phyloP scores from a whole-genome alignment of 2,329 filamentous ascomycete genomes.

The Penicillium frequentans region DNA sequence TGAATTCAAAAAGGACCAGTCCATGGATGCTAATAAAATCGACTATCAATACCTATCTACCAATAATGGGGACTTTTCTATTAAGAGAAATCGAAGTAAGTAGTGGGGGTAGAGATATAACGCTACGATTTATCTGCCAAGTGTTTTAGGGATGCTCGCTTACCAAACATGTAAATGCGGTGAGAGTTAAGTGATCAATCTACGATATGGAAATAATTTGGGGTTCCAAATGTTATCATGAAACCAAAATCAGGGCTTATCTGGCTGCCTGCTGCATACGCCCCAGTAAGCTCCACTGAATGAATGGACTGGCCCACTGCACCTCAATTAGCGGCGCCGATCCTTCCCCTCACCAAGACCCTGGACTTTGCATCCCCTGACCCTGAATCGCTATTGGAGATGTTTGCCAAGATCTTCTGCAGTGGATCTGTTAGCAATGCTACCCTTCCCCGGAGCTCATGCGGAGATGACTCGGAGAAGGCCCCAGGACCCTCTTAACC shows the following conservation, averaged over 20 bases:
- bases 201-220: too few species aligned
- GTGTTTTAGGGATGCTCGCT: too few species aligned
- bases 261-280: neutral
- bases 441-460: slow-evolving; percentile 19
- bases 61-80: too few species aligned
- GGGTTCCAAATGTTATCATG: too few species aligned
- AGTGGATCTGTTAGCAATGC: slow-evolving; percentile 5
- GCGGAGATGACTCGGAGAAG: slow-evolving; percentile 10
- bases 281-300: neutral
- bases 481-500: slow-evolving; percentile 1
- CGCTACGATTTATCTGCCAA: too few species aligned
- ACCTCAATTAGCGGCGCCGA: slow-evolving; percentile 9
- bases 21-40: too few species aligned
- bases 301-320: neutral
- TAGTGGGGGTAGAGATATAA: too few species aligned
- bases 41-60: too few species aligned
- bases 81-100: too few species aligned
- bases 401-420: slow-evolving; percentile 1
- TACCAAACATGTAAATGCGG: too few species aligned
- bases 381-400: neutral
- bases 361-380: neutral
- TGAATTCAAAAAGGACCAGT: too few species aligned
- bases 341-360: slow-evolving; percentile 13
- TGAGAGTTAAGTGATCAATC: too few species aligned
- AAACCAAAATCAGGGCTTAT: neutral